Conservation (phyloP, 2,329 filamentous ascomycete genomes). For the Aspergillus pseudoterreus region DNA sequence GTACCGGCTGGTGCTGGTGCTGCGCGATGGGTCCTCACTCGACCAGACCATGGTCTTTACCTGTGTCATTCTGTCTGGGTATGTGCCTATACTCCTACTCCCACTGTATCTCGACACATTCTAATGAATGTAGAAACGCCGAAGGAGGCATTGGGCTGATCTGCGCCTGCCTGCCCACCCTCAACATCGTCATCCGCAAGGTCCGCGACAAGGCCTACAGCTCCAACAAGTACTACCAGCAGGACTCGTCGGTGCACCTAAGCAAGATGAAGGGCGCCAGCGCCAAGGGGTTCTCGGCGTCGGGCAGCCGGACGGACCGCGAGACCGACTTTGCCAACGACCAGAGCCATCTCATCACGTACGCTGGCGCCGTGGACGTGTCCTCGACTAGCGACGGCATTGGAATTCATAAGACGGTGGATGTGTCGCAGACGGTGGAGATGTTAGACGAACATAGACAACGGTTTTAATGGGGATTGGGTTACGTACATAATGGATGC, state of each 20-base stretch:
- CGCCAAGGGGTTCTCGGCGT: constrained; percentile 15
- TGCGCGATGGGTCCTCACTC: constrained; percentile 24
- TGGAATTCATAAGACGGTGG: constrained; percentile 20
- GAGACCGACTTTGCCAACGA: constrained; percentile 23
- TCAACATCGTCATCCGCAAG: constrained; percentile 28
- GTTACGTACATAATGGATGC: background rate
- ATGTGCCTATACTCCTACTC: constrained; percentile 8
- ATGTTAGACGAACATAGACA: constrained; percentile 6
- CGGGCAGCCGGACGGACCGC: constrained; percentile 12
- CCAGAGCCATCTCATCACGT: constrained; percentile 30
- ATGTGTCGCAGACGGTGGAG: constrained; percentile 22
- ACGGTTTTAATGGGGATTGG: background rate
- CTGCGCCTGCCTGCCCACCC: constrained; percentile 34
- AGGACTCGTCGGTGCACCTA: constrained; percentile 24
- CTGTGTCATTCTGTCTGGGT: constrained; percentile 38
- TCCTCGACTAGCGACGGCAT: constrained; percentile 1
- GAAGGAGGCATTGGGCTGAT: constrained; percentile 36
- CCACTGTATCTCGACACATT: background rate
- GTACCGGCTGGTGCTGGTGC: constrained; percentile 35
- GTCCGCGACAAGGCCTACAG: constrained; percentile 22
- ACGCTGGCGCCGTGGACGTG: constrained; percentile 21
- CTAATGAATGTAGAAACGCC: constrained; percentile 28
- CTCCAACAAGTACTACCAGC: constrained; percentile 27
- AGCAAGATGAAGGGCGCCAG: constrained; percentile 19
- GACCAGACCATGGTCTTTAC: constrained; percentile 35